A percentile compares a stretch with the other conserved stretches of the same genome.
Conservation (phyloP, 2,329 filamentous ascomycete genomes). For the Trichophyton equinum region DNA sequence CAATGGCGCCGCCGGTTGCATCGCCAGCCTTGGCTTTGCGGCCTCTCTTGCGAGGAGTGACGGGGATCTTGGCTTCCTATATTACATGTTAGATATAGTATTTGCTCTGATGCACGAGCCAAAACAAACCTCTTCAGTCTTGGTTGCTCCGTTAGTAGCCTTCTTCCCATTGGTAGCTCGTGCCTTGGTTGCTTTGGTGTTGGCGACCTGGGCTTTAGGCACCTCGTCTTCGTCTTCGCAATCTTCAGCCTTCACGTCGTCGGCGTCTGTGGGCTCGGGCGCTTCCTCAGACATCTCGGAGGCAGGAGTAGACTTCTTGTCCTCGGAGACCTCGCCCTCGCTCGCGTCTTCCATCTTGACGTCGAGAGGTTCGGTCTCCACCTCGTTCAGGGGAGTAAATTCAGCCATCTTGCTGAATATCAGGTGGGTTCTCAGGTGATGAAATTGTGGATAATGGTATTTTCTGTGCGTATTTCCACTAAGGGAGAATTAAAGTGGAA, state of each 20-base stretch:
- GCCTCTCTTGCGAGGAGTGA: slow-evolving; percentile 1
- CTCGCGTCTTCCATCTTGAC: slow-evolving; percentile 1
- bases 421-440: not conserved
- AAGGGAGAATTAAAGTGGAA: too few relatives aligned
- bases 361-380: slow-evolving; percentile 4
- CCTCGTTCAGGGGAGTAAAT: slow-evolving; percentile 9
- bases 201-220: not conserved
- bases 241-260: not conserved
- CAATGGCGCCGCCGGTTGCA: not conserved
- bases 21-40: slow-evolving; percentile 6
- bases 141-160: not conserved
- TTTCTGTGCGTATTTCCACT: too few relatives aligned
- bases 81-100: not conserved
- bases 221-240: not conserved
- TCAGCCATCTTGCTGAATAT: slow-evolving; percentile 8
- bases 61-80: slow-evolving; percentile 10
- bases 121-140: not conserved
- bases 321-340: not conserved
- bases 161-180: not conserved
- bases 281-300: not conserved
- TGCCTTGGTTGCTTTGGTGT: not conserved
- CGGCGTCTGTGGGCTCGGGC: not conserved
- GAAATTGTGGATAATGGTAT: too few relatives aligned
- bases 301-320: not conserved
- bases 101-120: not conserved